phyloP scores from a whole-genome alignment of 1,139 yeast genomes.

The Kodamaea sp. region DNA sequence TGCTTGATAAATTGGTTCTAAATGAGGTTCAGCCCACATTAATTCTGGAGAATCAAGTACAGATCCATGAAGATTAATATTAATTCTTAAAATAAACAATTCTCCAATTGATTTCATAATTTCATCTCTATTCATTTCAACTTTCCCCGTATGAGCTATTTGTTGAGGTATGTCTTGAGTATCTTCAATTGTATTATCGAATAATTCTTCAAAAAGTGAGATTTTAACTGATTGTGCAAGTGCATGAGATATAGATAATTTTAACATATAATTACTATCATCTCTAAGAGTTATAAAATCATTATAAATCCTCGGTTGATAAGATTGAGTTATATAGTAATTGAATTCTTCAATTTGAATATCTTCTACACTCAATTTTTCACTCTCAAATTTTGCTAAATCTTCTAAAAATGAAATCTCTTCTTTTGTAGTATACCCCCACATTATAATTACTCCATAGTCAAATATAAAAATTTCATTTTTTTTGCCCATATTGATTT shows the following conservation, averaged over 20 bases:
- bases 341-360: slow-evolving; percentile 92
- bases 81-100: slow-evolving; percentile 82
- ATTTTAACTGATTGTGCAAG: slow-evolving; percentile 91
- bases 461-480: slow-evolving; percentile 86
- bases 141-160: slow-evolving; percentile 91
- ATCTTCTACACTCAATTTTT: slow-evolving; percentile 85
- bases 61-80: slow-evolving; percentile 90
- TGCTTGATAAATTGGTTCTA: slow-evolving; percentile 96
- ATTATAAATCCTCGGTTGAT: slow-evolving; percentile 92
- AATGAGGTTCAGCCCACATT: slow-evolving; percentile 98
- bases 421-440: slow-evolving; percentile 89
- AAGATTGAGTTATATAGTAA: slow-evolving; percentile 86
- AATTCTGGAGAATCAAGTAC: slow-evolving; percentile 94
- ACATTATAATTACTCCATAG: slow-evolving; percentile 89
- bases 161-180: slow-evolving; percentile 96
- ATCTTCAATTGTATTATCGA: slow-evolving; percentile 93
- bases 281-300: slow-evolving; percentile 91
- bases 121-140: slow-evolving; percentile 88
- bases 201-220: slow-evolving; percentile 89
- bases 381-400: slow-evolving; percentile 83
- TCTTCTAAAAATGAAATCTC: slow-evolving; percentile 81
- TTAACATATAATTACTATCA: slow-evolving; percentile 85
- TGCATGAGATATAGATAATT: slow-evolving; percentile 85
- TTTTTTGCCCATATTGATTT: slow-evolving; percentile 74
- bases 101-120: slow-evolving; percentile 97